Base-by-base conservation (phyloP, 1,284 basidiomycete genomes). In the Austroboletus niveus region DNA sequence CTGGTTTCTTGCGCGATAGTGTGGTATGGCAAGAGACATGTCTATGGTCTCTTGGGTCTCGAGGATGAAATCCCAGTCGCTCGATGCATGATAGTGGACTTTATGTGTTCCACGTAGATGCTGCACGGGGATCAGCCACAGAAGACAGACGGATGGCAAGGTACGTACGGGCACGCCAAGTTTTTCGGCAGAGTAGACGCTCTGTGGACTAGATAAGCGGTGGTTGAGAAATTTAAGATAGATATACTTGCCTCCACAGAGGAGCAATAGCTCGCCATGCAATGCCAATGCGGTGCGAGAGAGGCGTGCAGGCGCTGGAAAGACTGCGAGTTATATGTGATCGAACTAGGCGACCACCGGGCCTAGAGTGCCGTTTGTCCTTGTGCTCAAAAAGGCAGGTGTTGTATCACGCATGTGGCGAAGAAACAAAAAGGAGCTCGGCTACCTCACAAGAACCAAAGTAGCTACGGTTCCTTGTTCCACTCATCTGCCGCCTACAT, bases 1-100 rank as follows among this genome's bases (percentile, higher is more conserved):
- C 59, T 89, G 86, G 57, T 81, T 73, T 38, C 80, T 78, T 17
- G 87, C 85, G 40, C 87, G 85, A 61, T 87, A 88, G 61, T 89
- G 87, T 3, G 87, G 87, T 49, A 89, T 74, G 29, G 80, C 76
- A 47, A 89, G 78, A 22, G 82, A 80, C 51, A 86, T 63, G 61
- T 89, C 84, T 55, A 88, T 72, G 12, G 81, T 69, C 40, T 72
- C 66, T 53, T 73, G 68, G 8, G 74, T 74, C 57, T 85, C 80
- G 51, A 84, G 68, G 49, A 78, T 68, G 60, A 81, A 85, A 62
- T 89, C 87, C 79, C 83, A 86, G 53, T 79, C 75, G 17, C 76
- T 71, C 29, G 74, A 69, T 24, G 72, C 68, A 14, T 73, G 70
- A 54, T 84, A 85, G 65, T 80, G 80, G 42, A 85, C 70, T 69